Evolutionary conservation across 371 early-diverging fungal genomes (phyloP).

Genomic region (Apophysomyces ossiformis): DNA sequence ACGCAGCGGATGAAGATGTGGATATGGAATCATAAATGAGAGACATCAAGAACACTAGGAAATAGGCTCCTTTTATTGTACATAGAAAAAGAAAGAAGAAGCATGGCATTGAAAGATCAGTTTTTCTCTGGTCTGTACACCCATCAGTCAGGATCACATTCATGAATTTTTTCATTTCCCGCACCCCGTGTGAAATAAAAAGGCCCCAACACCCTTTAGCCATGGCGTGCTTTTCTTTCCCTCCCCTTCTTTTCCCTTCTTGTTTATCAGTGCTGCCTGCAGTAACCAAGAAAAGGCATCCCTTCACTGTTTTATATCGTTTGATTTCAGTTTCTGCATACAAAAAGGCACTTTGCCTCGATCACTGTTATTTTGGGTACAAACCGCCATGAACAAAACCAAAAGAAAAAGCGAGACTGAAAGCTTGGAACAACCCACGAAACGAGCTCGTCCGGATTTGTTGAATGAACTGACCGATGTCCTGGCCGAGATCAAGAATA

Average conservation of each 20-base stretch:
- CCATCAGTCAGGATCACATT: not conserved
- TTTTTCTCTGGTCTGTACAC: too few relatives aligned
- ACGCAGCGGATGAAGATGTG: constrained; percentile 26
- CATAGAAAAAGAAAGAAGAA: too few relatives aligned
- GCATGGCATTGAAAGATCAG: too few relatives aligned
- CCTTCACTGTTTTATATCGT: not conserved
- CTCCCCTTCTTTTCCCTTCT: not conserved
- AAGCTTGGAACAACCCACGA: constrained; percentile 2
- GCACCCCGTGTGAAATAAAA: not conserved
- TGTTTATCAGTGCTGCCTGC: not conserved
- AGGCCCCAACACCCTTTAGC: not conserved
- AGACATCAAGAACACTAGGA: too few relatives aligned
- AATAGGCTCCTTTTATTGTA: too few relatives aligned
- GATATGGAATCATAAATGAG: constrained; percentile 24
- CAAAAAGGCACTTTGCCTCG: constrained; percentile 5
- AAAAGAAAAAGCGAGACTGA: constrained; percentile 3
- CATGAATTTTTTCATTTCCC: not conserved
- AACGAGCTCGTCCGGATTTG: constrained; percentile 20
- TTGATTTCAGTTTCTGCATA: constrained; percentile 4
- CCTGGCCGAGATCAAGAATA: constrained; percentile 29
- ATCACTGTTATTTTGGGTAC: constrained; percentile 2
- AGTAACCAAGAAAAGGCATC: not conserved
- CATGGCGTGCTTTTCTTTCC: not conserved
- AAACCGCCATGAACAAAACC: constrained; percentile 8
- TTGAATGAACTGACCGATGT: constrained; percentile 28